Percentiles rank a stretch among this genome's conserved stretches.
Conservation (phyloP, 768 basidiomycete species). For the Suillus subaureus region DNA sequence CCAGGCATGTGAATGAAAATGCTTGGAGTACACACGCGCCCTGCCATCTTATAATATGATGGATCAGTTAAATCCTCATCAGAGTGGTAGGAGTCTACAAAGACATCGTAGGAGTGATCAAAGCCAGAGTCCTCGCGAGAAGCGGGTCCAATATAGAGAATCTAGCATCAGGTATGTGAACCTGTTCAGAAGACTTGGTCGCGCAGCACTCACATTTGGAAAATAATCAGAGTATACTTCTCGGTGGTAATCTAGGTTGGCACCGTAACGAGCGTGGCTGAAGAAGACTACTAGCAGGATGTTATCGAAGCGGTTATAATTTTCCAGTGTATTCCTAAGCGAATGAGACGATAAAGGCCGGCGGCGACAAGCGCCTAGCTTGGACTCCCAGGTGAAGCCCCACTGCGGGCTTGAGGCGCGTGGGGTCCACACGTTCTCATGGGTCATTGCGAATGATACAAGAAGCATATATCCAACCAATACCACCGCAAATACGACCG, state of each 20-base stretch:
- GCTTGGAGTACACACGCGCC: slow-evolving; percentile 34
- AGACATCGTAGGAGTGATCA: slow-evolving; percentile 50
- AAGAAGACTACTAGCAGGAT: slow-evolving; percentile 52
- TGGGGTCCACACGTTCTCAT: slow-evolving; percentile 5
- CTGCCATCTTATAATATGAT: slow-evolving; percentile 43
- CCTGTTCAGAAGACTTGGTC: neutral
- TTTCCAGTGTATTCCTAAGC: slow-evolving; percentile 16
- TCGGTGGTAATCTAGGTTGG: slow-evolving; percentile 47
- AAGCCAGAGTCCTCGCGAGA: slow-evolving; percentile 50
- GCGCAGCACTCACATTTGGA: slow-evolving; percentile 43
- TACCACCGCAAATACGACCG: neutral
- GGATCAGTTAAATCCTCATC: slow-evolving; percentile 43
- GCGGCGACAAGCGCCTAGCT: slow-evolving; percentile 20
- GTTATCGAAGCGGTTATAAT: slow-evolving; percentile 42
- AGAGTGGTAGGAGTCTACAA: slow-evolving; percentile 49
- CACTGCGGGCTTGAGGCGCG: neutral
- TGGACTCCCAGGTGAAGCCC: slow-evolving; percentile 1
- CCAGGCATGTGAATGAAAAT: neutral
- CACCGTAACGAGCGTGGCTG: slow-evolving; percentile 49
- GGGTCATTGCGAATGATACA: neutral
- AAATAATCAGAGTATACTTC: slow-evolving; percentile 51
- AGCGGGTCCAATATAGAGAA: slow-evolving; percentile 50
- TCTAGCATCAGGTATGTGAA: slow-evolving; percentile 28
- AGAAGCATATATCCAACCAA: slow-evolving; percentile 6
- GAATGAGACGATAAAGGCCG: slow-evolving; percentile 23